These are phyloP conservation scores for Candida pseudofarinosa DNA, from an alignment of 805 yeast species.

Conservation along the genomic window DNA sequence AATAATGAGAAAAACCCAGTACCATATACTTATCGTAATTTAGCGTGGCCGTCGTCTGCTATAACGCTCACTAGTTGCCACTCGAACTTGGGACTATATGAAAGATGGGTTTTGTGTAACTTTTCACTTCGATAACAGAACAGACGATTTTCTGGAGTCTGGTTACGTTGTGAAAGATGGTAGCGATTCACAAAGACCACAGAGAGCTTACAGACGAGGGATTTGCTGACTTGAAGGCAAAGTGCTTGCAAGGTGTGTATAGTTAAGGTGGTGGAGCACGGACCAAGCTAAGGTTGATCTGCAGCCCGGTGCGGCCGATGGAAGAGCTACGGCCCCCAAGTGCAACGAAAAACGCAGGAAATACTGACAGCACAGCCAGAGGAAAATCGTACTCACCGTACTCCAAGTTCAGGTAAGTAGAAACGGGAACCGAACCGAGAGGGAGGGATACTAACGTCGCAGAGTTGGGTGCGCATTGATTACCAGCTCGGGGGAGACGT, in stretches of 20 bases:
- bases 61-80: conserved; percentile 3
- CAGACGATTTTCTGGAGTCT: not conserved
- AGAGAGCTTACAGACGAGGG: conserved; percentile 17
- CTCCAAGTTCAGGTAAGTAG: conserved; percentile 54
- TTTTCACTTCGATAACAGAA: not conserved
- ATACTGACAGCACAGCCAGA: conserved; percentile 31
- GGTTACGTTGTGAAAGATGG: not conserved
- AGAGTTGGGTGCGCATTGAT: conserved; percentile 81
- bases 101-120: conserved; percentile 3
- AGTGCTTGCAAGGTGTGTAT: conserved; percentile 20
- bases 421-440: not conserved
- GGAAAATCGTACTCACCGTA: conserved; percentile 64
- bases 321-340: no score
- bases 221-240: conserved; percentile 13
- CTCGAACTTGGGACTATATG: not conserved
- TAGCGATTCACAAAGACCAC: conserved; percentile 8
- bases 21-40: not conserved
- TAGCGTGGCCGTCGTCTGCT: not conserved
- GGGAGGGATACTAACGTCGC: not conserved
- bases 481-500: conserved; percentile 43
- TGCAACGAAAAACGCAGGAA: not conserved
- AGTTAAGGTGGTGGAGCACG: not conserved
- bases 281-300: not conserved
- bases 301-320: no score
- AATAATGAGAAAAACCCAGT: not conserved